A percentile compares a stretch with the other conserved stretches of the same genome.
phyloP scores from a whole-genome alignment of 2,329 filamentous ascomycete genomes.

The Cladosporium colombiae region DNA sequence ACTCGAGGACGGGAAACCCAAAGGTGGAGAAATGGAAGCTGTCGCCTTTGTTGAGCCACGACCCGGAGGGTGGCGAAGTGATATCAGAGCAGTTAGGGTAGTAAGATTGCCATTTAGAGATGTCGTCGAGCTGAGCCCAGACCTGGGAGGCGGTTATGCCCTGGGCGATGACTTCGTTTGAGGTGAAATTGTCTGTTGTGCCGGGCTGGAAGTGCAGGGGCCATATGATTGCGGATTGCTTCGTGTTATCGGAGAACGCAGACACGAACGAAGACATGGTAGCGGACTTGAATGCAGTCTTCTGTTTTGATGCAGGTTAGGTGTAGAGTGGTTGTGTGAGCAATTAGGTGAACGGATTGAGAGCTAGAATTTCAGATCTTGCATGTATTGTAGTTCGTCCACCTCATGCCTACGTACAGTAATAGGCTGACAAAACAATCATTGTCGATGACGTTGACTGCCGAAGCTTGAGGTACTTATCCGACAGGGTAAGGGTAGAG shows the following conservation, averaged over 20 bases:
- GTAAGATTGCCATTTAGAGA: slow-evolving; percentile 39
- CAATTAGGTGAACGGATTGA: not conserved
- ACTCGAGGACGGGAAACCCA: slow-evolving; percentile 37
- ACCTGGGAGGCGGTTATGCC: slow-evolving; percentile 34
- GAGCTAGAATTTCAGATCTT: no score
- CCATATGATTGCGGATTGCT: slow-evolving; percentile 37
- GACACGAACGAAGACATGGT: not conserved
- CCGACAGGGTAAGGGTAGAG: not conserved
- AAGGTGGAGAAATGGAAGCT: slow-evolving; percentile 41
- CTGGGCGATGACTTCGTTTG: slow-evolving; percentile 38
- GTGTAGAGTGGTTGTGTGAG: not conserved
- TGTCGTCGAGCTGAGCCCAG: slow-evolving; percentile 38
- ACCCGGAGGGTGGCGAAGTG: slow-evolving; percentile 31
- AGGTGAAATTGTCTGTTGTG: slow-evolving; percentile 41
- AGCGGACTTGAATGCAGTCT: not conserved
- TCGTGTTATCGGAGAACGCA: not conserved
- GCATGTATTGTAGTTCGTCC: no score
- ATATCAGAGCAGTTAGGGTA: slow-evolving; percentile 39
- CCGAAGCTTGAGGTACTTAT: not conserved
- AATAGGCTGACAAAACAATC: not conserved
- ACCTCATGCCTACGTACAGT: no score
- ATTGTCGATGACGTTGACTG: not conserved
- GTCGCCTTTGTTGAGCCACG: slow-evolving; percentile 32
- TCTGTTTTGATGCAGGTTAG: not conserved
- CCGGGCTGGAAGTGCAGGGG: slow-evolving; percentile 37